Evolutionary conservation across 805 yeast genomes (phyloP).

Genomic region (Cyberlindnera saturnus): DNA sequence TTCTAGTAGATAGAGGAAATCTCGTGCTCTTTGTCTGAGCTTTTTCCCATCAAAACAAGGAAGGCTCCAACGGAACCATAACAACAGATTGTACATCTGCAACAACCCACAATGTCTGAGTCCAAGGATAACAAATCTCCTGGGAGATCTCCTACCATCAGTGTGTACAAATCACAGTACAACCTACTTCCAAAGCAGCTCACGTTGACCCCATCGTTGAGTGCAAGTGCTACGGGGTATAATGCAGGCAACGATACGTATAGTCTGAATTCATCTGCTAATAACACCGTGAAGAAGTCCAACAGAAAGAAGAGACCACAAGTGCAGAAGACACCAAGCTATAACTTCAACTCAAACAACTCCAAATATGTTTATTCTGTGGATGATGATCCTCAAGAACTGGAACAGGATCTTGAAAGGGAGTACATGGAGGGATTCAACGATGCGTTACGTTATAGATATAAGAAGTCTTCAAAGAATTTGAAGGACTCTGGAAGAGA

Average conservation of each 20-base stretch:
- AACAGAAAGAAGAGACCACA: conserved; percentile 19
- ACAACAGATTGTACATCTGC: too few species aligned
- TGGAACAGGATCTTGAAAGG: conserved; percentile 51
- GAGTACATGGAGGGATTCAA: conserved; percentile 67
- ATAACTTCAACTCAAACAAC: conserved; percentile 6
- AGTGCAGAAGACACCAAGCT: conserved; percentile 17
- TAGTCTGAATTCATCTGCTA: conserved; percentile 10
- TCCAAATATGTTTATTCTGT: conserved; percentile 54
- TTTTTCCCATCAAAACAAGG: too few species aligned
- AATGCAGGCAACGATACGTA: conserved; percentile 8
- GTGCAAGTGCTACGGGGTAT: not conserved
- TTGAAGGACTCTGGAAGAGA: conserved; percentile 8
- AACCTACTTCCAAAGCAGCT: conserved; percentile 2
- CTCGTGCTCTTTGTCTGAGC: too few species aligned
- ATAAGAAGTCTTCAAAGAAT: conserved; percentile 26
- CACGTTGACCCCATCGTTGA: conserved; percentile 1
- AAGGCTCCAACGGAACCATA: too few species aligned
- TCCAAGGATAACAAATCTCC: too few species aligned
- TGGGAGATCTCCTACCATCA: conserved; percentile 1
- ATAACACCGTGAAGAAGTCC: conserved; percentile 6
- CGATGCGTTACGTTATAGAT: conserved; percentile 56
- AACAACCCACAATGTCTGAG: too few species aligned
- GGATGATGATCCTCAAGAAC: conserved; percentile 75
- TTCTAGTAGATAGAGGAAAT: too few species aligned
- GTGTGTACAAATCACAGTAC: conserved; percentile 1